Evolutionary conservation across 2,329 filamentous ascomycete species (phyloP), one percentile per base, ranked within the genome.

Genomic region (Aureobasidium sp.): DNA sequence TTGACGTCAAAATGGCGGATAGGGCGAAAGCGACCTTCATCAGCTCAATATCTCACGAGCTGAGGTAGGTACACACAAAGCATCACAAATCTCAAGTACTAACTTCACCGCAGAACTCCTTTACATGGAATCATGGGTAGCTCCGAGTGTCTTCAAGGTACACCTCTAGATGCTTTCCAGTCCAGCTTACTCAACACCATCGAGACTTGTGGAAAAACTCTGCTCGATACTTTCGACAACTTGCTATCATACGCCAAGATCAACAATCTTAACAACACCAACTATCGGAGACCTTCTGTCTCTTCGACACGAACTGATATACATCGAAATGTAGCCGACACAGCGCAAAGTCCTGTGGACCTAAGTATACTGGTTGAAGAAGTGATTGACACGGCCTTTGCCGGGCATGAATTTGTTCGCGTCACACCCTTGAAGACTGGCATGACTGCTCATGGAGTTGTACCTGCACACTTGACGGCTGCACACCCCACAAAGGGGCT

Each of bases 291-390:
- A n/a, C 37, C 58, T 2, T 61, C 58, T 45, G 58, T 53, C 3
- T 15, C 47, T 12, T 53, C 25, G 5, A 53, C 41, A 15, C 20
- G 39, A 25, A 41, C 6, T 12, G 48, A 61, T 11, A 1, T 20
- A 15, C 20, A 31, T 22, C 37, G 41, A 9, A 47, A 37, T 20
- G 49, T 41, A 5, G n/a, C 39, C 11, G 49, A 55, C 1, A 25
- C 48, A 8, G 12, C 20, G 6, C 22, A 49, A 17, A 36, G 7
- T 17, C 17, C 49, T 29, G 66, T 78, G 0, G 76, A 81, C 62
- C 69, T 83, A 0, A 75, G 76, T n/a, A 70, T 77, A 3, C 64
- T 82, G 11, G 76, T 79, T 0, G 82, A 83, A 68, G 81, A 84
- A 65, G 81, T 82, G 0, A 77, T 82, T 5, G 81, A 84, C 62